Percentiles rank a stretch among this genome's conserved stretches.
phyloP scores from a whole-genome alignment of 345 rosid genomes.

The Crucihimalaya himalaica region DNA sequence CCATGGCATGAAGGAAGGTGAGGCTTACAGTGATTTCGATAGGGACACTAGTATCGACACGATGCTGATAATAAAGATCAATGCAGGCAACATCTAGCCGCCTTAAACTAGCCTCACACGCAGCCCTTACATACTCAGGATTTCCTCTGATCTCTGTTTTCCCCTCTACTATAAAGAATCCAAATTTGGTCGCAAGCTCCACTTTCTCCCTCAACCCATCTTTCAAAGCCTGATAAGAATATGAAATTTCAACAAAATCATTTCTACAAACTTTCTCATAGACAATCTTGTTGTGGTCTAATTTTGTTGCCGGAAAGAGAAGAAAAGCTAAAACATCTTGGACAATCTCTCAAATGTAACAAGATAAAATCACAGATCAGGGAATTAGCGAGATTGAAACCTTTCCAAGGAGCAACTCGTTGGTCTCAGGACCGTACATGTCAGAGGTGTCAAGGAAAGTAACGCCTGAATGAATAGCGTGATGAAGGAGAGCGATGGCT shows the following conservation, averaged over 20 bases:
- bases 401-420: slow-evolving; percentile 45
- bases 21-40: too few species aligned
- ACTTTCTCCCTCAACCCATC: too few species aligned
- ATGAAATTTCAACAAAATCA: not conserved
- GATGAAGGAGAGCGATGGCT: slow-evolving; percentile 38
- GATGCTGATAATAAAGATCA: too few species aligned
- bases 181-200: too few species aligned
- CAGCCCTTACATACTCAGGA: too few species aligned
- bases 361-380: not conserved
- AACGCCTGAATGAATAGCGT: slow-evolving; percentile 41
- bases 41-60: too few species aligned
- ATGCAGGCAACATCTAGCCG: too few species aligned
- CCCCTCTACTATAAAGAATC: too few species aligned
- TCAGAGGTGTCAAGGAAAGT: slow-evolving; percentile 51
- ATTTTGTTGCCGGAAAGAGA: not conserved
- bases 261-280: slow-evolving; percentile 40
- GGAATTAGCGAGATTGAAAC: slow-evolving; percentile 10
- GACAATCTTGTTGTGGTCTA: slow-evolving; percentile 40
- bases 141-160: too few species aligned
- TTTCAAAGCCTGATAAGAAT: too few species aligned
- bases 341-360: not conserved
- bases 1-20: too few species aligned
- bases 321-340: not conserved
- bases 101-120: too few species aligned
- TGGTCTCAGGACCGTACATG: slow-evolving; percentile 45